A percentile compares a stretch with the other conserved stretches of the same genome.
Conservation (phyloP, 169 alveolate species). For the Amoebophrya sp. region DNA sequence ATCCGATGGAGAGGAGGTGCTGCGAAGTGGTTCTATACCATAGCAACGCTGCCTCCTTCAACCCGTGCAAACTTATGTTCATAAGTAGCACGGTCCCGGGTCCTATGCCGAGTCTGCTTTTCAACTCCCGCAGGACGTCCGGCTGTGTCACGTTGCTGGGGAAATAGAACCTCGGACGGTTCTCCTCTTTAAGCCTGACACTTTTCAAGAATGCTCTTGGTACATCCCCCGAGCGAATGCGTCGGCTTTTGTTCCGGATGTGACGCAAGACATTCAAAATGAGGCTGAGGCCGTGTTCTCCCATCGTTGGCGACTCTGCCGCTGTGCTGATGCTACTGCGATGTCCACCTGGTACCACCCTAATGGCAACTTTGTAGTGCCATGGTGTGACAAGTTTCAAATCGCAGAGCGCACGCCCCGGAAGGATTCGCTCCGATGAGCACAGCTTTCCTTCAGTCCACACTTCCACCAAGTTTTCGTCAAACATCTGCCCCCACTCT, state of each 20-base stretch:
- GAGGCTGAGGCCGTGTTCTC: too few relatives aligned
- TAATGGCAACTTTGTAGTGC: not conserved
- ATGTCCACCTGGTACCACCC: not conserved
- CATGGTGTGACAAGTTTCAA: not conserved
- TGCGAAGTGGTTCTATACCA: not conserved
- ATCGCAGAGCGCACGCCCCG: not conserved
- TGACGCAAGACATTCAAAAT: too few relatives aligned
- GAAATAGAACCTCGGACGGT: not conserved
- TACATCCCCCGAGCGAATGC: not conserved
- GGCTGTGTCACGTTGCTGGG: not conserved
- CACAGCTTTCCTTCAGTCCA: not conserved
- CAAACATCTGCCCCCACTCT: not conserved
- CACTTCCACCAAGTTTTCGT: not conserved
- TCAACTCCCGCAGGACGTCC: not conserved
- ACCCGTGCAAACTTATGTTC: not conserved
- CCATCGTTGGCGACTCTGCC: not conserved
- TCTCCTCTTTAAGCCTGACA: not conserved
- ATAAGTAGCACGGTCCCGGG: not conserved
- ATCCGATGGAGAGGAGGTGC: not conserved
- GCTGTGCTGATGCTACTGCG: not conserved
- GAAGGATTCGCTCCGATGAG: not conserved
- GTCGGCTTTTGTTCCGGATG: not conserved
- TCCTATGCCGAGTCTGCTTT: not conserved
- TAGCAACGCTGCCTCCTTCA: not conserved
- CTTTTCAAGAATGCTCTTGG: not conserved